Conservation (phyloP, 148 eudicot species). For the Diospyros kaki region DNA sequence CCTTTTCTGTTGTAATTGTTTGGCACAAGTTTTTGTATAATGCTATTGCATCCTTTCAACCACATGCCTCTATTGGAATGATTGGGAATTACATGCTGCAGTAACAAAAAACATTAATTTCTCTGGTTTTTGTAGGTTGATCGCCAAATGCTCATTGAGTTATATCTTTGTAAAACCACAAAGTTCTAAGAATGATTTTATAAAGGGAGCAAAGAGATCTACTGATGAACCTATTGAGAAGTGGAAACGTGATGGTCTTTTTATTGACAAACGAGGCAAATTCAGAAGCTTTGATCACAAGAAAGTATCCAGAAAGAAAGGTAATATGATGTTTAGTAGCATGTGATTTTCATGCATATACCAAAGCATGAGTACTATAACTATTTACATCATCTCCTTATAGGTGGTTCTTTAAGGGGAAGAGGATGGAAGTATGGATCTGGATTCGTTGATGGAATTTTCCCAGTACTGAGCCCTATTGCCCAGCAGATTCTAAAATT, state of each 20-base stretch:
- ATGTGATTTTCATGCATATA: neutral
- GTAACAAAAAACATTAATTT: neutral
- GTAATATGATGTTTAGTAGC: constrained; percentile 27
- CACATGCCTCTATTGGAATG: neutral
- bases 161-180: constrained; percentile 21
- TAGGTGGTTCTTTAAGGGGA: constrained; percentile 83
- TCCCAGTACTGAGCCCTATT: constrained; percentile 73
- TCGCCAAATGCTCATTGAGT: constrained; percentile 14
- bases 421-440: constrained; percentile 90
- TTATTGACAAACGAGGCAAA: constrained; percentile 56
- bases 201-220: constrained; percentile 25
- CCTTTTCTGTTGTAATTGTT: neutral
- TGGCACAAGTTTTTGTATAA: too few relatives aligned
- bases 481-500: constrained; percentile 59
- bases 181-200: constrained; percentile 21
- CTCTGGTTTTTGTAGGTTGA: constrained; percentile 28
- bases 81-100: neutral
- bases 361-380: neutral
- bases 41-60: neutral
- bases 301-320: constrained; percentile 69
- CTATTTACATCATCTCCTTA: constrained; percentile 4
- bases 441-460: constrained; percentile 85
- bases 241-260: constrained; percentile 51
- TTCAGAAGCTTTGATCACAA: constrained; percentile 53
- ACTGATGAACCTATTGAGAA: constrained; percentile 39